Evolutionary conservation across 2,329 filamentous ascomycete genomes (phyloP).

Genomic region (Diaporthe sp.): DNA sequence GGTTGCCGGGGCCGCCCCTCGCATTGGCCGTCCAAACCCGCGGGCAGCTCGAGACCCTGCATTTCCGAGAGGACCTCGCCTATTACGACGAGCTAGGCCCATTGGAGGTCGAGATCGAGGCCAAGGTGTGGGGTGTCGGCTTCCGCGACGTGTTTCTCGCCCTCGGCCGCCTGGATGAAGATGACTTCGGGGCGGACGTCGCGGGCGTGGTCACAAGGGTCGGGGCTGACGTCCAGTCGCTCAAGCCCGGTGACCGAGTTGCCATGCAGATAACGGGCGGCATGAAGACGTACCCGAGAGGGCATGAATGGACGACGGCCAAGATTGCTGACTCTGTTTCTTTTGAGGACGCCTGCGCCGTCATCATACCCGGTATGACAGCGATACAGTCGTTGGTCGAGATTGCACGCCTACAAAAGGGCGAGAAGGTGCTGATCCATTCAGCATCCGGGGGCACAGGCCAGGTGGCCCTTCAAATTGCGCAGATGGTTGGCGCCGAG

Average conservation of each 20-base stretch:
- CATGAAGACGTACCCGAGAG: not conserved
- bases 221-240: slow-evolving; percentile 50
- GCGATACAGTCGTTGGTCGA: slow-evolving; percentile 57
- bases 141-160: slow-evolving; percentile 53
- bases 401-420: slow-evolving; percentile 46
- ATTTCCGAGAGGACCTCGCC: slow-evolving; percentile 47
- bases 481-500: slow-evolving; percentile 52
- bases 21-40: slow-evolving; percentile 2
- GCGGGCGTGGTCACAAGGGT: slow-evolving; percentile 49
- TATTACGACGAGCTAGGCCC: slow-evolving; percentile 47
- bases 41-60: slow-evolving; percentile 43
- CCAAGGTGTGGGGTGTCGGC: slow-evolving; percentile 51
- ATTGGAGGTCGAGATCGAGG: slow-evolving; percentile 51
- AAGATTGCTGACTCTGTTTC: slow-evolving; percentile 24
- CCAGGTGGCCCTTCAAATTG: slow-evolving; percentile 57
- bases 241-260: slow-evolving; percentile 24
- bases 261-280: slow-evolving; percentile 6
- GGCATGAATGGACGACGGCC: slow-evolving; percentile 38
- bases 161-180: slow-evolving; percentile 49
- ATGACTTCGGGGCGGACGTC: slow-evolving; percentile 50
- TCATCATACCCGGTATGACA: not conserved
- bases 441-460: slow-evolving; percentile 58
- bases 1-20: not conserved
- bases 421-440: slow-evolving; percentile 57
- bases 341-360: slow-evolving; percentile 17